Conservation (phyloP, 176 grass and related monocot species). For the Zoysia pacifica region DNA sequence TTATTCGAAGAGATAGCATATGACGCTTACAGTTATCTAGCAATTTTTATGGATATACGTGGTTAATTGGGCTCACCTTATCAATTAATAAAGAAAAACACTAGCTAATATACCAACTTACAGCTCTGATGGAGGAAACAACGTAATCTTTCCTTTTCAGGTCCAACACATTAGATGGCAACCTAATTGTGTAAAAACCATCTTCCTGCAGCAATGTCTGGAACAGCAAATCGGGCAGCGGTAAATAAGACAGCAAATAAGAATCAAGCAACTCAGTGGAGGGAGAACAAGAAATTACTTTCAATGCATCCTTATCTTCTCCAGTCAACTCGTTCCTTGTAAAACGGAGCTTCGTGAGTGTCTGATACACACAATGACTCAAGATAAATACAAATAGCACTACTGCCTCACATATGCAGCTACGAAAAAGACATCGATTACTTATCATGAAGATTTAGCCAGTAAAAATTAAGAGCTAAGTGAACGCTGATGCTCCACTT, state of each 20-base stretch:
- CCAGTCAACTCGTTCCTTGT: conserved; percentile 66
- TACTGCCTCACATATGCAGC: neutral
- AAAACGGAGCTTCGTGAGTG: conserved; percentile 91
- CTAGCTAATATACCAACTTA: conserved; percentile 52
- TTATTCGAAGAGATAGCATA: neutral
- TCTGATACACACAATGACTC: conserved; percentile 50
- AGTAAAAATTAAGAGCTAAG: no score
- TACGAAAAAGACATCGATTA: no score
- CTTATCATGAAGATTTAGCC: no score
- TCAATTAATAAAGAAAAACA: neutral
- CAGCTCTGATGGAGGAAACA: conserved; percentile 87
- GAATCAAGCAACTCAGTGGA: neutral
- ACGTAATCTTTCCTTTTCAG: conserved; percentile 64
- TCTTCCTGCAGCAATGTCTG: conserved; percentile 85
- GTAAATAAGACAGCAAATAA: neutral
- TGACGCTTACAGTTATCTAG: neutral
- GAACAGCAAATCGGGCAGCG: conserved; percentile 28
- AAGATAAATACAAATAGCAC: conserved; percentile 25
- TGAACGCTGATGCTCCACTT: no score
- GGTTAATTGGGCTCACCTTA: neutral
- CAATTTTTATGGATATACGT: neutral
- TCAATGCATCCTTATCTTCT: conserved; percentile 67
- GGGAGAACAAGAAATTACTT: conserved; percentile 53
- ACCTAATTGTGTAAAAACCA: conserved; percentile 80
- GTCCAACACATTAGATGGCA: conserved; percentile 88